Percentiles rank a stretch among this genome's conserved stretches.
Evolutionary conservation across 371 early-diverging fungal genomes (phyloP).

Genomic region (Mucor mucedo): DNA sequence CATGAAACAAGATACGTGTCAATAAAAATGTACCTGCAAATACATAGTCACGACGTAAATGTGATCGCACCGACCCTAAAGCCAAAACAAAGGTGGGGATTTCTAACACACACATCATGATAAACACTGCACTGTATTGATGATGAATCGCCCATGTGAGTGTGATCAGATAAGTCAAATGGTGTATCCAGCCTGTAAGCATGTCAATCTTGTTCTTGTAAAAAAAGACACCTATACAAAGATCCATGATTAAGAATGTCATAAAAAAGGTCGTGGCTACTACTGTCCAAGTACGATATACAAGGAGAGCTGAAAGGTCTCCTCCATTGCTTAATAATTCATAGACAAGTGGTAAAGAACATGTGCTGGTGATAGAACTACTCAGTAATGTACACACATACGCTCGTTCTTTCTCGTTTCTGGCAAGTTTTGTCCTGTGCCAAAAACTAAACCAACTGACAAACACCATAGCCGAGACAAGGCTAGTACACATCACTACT

Average conservation of each 20-base stretch:
- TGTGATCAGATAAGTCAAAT: constrained; percentile 45
- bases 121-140: constrained; percentile 33
- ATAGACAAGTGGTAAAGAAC: constrained; percentile 39
- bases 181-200: constrained; percentile 64
- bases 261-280: constrained; percentile 42
- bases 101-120: constrained; percentile 46
- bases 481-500: constrained; percentile 8
- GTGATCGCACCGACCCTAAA: constrained; percentile 39
- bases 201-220: constrained; percentile 54
- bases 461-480: constrained; percentile 12
- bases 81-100: constrained; percentile 47
- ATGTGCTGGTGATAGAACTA: constrained; percentile 34
- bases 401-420: constrained; percentile 40
- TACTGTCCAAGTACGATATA: constrained; percentile 38
- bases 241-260: constrained; percentile 52
- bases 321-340: constrained; percentile 16
- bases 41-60: constrained; percentile 42
- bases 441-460: constrained; percentile 26
- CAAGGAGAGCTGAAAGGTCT: constrained; percentile 19
- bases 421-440: constrained; percentile 12
- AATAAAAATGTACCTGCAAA: constrained; percentile 47
- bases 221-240: constrained; percentile 47
- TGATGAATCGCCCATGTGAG: constrained; percentile 36
- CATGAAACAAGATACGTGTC: constrained; percentile 49
- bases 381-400: constrained; percentile 43